Percentiles rank a stretch among this genome's conserved stretches.
Conservation (phyloP, 805 yeast species). For the Candida fluviatilis region DNA sequence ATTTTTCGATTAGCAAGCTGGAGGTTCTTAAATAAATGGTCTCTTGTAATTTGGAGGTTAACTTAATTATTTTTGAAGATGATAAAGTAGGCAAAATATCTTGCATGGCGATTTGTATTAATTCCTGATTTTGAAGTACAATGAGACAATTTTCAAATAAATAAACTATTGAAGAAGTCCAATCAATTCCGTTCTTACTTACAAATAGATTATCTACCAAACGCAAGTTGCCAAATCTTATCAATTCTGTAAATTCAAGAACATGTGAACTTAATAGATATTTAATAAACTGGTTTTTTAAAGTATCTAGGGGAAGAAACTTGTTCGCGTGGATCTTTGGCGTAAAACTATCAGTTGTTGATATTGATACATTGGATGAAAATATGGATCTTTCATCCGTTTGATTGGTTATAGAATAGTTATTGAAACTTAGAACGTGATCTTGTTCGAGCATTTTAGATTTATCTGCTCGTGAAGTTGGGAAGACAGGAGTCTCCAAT, state of each 20-base stretch:
- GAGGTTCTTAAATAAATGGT: background rate
- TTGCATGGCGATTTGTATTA: constrained; percentile 1
- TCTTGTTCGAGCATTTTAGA: too few relatives aligned
- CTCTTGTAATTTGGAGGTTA: background rate
- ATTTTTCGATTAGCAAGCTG: constrained; percentile 30
- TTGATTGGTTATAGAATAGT: too few relatives aligned
- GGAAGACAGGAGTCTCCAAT: too few relatives aligned
- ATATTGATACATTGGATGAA: background rate
- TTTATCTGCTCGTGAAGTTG: too few relatives aligned
- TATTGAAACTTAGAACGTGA: too few relatives aligned
- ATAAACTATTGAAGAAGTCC: constrained; percentile 1
- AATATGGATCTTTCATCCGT: background rate
- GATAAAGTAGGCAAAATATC: background rate
- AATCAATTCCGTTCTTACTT: background rate
- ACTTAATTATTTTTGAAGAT: background rate
- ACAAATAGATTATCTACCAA: constrained; percentile 1
- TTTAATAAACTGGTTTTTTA: constrained; percentile 1
- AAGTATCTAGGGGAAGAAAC: background rate
- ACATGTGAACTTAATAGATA: background rate
- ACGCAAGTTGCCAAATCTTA: constrained; percentile 1
- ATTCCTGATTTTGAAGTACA: background rate
- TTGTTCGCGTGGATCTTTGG: constrained; percentile 1
- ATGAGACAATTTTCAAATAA: constrained; percentile 2
- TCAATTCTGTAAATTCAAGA: background rate
- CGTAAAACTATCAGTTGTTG: constrained; percentile 1